Evolutionary conservation across 2,329 filamentous ascomycete genomes (phyloP).

Genomic region (Botryotinia globosa): DNA sequence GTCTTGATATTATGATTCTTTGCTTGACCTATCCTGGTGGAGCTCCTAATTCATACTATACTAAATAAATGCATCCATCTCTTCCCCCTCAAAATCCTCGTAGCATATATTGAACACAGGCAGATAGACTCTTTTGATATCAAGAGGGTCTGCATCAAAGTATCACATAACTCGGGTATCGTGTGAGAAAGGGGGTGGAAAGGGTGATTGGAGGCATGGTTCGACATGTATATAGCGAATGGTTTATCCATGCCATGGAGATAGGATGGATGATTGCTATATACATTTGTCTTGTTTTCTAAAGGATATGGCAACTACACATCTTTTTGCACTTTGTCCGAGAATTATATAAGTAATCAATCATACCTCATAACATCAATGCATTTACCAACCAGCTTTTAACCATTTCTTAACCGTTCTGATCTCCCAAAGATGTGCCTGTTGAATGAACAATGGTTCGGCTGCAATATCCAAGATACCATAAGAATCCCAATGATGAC

Average conservation of each 20-base stretch:
- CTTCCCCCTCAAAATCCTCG: neutral
- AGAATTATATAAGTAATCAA: neutral
- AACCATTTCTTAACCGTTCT: constrained; percentile 45
- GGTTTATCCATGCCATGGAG: neutral
- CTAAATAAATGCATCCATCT: neutral
- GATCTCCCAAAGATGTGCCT: constrained; percentile 51
- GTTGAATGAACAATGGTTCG: constrained; percentile 51
- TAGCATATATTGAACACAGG: neutral
- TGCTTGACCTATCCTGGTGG: neutral
- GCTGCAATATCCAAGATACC: constrained; percentile 39
- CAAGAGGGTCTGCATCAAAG: neutral
- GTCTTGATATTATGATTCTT: neutral
- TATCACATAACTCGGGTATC: neutral
- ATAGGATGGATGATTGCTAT: neutral
- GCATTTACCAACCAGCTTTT: constrained; percentile 23
- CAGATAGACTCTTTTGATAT: neutral
- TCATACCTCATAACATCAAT: neutral
- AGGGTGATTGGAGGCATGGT: neutral
- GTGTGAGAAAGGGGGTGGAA: neutral
- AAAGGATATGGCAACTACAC: neutral
- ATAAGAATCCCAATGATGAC: constrained; percentile 49
- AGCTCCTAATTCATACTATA: neutral
- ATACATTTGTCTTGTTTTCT: neutral
- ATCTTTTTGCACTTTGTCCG: neutral
- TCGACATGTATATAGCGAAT: neutral